These are phyloP conservation scores for Aureobasidium sp. DNA, from an alignment of 2,329 filamentous ascomycete genomes.

Conservation along the genomic window DNA sequence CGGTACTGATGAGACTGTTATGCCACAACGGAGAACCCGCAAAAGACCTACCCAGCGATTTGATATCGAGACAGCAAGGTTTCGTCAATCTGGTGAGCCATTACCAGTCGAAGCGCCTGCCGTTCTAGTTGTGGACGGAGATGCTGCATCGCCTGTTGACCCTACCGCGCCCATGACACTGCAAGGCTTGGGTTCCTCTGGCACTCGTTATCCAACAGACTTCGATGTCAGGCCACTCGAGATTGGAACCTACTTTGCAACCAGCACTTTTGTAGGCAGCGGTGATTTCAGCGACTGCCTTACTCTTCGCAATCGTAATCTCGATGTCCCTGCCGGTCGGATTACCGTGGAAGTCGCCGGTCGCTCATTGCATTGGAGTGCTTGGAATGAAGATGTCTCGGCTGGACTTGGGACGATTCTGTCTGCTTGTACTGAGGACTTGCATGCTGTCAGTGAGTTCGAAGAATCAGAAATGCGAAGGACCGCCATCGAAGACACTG, in stretches of 20 bases:
- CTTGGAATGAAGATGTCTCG: conserved; percentile 51
- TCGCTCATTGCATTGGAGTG: conserved; percentile 38
- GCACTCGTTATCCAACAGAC: conserved; percentile 44
- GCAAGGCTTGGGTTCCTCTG: conserved; percentile 43
- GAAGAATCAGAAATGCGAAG: conserved; percentile 4
- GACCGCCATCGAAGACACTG: background rate
- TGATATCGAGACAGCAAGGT: conserved; percentile 40
- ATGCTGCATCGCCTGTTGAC: background rate
- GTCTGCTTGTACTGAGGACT: conserved; percentile 26
- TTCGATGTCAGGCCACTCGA: conserved; percentile 47
- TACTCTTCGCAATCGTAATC: conserved; percentile 34
- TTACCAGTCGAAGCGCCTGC: conserved; percentile 22
- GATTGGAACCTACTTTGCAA: conserved; percentile 49
- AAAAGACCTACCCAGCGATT: conserved; percentile 38
- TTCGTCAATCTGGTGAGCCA: conserved; percentile 38
- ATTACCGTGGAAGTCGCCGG: conserved; percentile 33
- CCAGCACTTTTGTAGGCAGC: conserved; percentile 52
- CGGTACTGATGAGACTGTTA: conserved; percentile 11
- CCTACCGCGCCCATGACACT: conserved; percentile 19
- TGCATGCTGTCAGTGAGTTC: background rate
- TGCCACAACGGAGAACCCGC: conserved; percentile 20
- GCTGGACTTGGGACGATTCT: conserved; percentile 38
- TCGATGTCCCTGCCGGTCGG: conserved; percentile 51
- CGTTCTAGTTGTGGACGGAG: background rate
- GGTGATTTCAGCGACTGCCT: conserved; percentile 46